phyloP scores from a whole-genome alignment of 1,139 yeast genomes.

The Magnusiomyces magnusii region DNA sequence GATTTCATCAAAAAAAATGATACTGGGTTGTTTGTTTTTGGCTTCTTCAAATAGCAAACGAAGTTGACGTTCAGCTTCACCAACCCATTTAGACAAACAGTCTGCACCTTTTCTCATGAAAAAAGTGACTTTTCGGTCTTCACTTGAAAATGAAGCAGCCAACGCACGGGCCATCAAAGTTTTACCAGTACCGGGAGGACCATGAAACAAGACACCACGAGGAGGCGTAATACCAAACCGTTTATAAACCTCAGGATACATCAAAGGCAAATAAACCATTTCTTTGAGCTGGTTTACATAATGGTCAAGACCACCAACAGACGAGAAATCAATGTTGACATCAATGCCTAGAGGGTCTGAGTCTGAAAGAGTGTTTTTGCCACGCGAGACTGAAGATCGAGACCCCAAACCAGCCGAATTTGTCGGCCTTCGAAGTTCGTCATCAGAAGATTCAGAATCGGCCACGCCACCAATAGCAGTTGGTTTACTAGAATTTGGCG shows the following conservation, averaged over 20 bases:
- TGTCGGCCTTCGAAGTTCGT: conserved; percentile 28
- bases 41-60: conserved; percentile 93
- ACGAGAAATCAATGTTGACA: conserved; percentile 81
- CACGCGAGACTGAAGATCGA: conserved; percentile 33
- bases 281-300: conserved; percentile 90
- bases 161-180: conserved; percentile 96
- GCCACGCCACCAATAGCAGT: conserved; percentile 49
- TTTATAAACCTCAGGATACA: conserved; percentile 91
- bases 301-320: conserved; percentile 88
- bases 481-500: conserved; percentile 37
- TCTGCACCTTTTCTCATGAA: conserved; percentile 99
- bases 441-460: conserved; percentile 66
- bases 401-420: conserved; percentile 35
- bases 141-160: conserved; percentile 89
- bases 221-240: conserved; percentile 93
- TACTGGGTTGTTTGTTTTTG: conserved; percentile 89
- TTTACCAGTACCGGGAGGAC: conserved; percentile 99
- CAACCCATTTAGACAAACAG: conserved; percentile 96
- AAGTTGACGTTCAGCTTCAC: conserved; percentile 95
- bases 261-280: conserved; percentile 90
- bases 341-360: conserved; percentile 94
- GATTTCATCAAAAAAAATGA: conserved; percentile 93
- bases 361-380: conserved; percentile 56
- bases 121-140: conserved; percentile 76
- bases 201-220: conserved; percentile 94